Percentiles rank a stretch among this genome's conserved stretches.
Conservation (phyloP, 768 basidiomycete species). For the Saitozyma podzolica region DNA sequence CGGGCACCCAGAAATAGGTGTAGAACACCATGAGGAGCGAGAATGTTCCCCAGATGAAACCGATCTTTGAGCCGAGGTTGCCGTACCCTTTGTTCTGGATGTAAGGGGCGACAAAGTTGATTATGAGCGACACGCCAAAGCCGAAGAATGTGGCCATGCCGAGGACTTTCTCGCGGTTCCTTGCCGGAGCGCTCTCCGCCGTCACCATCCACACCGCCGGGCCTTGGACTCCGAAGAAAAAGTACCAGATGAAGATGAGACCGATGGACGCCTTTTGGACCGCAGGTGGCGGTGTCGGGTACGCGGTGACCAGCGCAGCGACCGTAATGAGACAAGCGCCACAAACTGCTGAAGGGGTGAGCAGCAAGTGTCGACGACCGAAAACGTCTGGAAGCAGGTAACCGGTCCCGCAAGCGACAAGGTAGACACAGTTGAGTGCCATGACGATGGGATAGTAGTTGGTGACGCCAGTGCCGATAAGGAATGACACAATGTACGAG, state of each 20-base stretch:
- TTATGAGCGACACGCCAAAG: constrained; percentile 26
- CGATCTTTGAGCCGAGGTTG: constrained; percentile 37
- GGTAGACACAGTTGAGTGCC: constrained; percentile 21
- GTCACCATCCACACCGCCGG: constrained; percentile 32
- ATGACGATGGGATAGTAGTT: constrained; percentile 30
- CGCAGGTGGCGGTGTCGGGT: constrained; percentile 6
- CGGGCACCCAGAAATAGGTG: constrained; percentile 34
- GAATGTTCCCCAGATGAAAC: constrained; percentile 35
- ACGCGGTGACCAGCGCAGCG: constrained; percentile 21
- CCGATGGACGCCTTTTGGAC: constrained; percentile 14
- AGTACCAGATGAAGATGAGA: constrained; percentile 28
- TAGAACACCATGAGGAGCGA: constrained; percentile 25
- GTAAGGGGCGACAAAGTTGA: constrained; percentile 38
- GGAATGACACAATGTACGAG: constrained; percentile 19
- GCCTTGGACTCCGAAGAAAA: constrained; percentile 24
- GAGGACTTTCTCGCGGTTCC: constrained; percentile 31
- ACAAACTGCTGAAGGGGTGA: constrained; percentile 24
- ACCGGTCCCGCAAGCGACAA: constrained; percentile 18
- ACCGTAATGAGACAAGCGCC: constrained; percentile 21
- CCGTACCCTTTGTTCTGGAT: constrained; percentile 36
- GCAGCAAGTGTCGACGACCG: constrained; percentile 24
- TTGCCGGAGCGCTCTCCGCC: constrained; percentile 24
- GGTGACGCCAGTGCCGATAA: constrained; percentile 16
- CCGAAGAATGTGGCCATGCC: constrained; percentile 29
- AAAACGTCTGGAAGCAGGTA: constrained; percentile 23